Conservation (phyloP, 1,139 yeast genomes). For the Magnusiomyces ingens region DNA sequence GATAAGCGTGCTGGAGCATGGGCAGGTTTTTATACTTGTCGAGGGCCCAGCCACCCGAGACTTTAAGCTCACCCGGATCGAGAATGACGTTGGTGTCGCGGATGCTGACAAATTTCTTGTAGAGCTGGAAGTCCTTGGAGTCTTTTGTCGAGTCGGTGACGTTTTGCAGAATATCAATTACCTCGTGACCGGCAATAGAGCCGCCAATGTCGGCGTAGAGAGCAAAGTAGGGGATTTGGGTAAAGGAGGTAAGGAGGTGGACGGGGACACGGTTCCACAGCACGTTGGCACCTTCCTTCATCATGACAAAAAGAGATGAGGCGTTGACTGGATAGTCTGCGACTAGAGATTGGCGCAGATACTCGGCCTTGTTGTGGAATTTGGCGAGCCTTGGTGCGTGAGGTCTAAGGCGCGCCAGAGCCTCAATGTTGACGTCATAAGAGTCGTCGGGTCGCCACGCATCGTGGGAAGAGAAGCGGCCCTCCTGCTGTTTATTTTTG, state of each 20-base stretch:
- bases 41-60: constrained; percentile 30
- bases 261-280: constrained; percentile 35
- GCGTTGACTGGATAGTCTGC: constrained; percentile 25
- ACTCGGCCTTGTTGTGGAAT: constrained; percentile 11
- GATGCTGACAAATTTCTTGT: constrained; percentile 25
- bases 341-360: constrained; percentile 23
- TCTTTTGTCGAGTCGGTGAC: constrained; percentile 24
- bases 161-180: constrained; percentile 30
- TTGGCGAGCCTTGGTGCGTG: not conserved
- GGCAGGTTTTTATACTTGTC: constrained; percentile 37
- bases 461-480: constrained; percentile 9
- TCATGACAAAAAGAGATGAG: constrained; percentile 29
- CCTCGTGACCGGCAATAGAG: constrained; percentile 30
- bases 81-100: constrained; percentile 21
- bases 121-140: constrained; percentile 24
- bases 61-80: constrained; percentile 12
- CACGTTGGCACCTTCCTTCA: constrained; percentile 35
- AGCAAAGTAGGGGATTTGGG: constrained; percentile 33
- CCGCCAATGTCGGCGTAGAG: constrained; percentile 33
- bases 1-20: constrained; percentile 33
- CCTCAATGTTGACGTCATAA: constrained; percentile 1
- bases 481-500: not conserved
- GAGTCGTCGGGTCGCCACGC: constrained; percentile 15
- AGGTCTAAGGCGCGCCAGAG: not conserved
- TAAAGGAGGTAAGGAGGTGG: constrained; percentile 33